Evolutionary conservation across 2,329 filamentous ascomycete genomes (phyloP), one percentile per base, ranked within the genome.

Genomic region (Penicillium vulpinum): DNA sequence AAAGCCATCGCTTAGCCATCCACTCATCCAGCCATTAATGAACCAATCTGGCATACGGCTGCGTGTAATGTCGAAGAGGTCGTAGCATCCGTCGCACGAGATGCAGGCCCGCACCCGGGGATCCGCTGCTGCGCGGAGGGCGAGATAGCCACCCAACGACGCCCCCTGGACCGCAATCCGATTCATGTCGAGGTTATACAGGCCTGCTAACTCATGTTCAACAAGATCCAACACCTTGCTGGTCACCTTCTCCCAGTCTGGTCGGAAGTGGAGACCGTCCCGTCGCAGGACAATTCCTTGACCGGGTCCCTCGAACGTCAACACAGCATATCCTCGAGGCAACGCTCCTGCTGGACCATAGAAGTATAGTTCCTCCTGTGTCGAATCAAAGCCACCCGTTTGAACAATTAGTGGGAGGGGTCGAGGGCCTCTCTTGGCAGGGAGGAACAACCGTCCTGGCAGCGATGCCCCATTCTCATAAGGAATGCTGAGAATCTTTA

Each of bases 221-320:
- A 21, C 4, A 22, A 56, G 40, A 43, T 44, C 9, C 1, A 10
- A 9, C 2, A 29, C 28, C 5, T 2, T 5, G 8, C 28, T 8
- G 5, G 8, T 29, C 5, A 79, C 75, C 0, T 59, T 48, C 40
- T 79, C 77, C 66, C 71, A 78, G 58, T 79, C 75, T 0, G 73
- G 72, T 0, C 74, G 67, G 57, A 78, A 64, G 1, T 38, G 52
- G 5, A 74, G 29, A 5, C 65, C 60, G 31, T 73, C 53, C 0
- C 62, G 60, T 1, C 67, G 65, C 0, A 79, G 67, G 4, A 70
- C 57, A 5, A 78, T 62, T 0, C 79, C 78, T 55, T 81, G 79
- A 0, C 78, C 79, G 0, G 79, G 79, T 0, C 78, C 79, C 2
- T 82, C 78, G 35, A 80, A 79, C 0, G 71, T 78, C 5, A 81